Evolutionary conservation across 805 yeast genomes (phyloP).

Genomic region (Kuraishia borneana): DNA sequence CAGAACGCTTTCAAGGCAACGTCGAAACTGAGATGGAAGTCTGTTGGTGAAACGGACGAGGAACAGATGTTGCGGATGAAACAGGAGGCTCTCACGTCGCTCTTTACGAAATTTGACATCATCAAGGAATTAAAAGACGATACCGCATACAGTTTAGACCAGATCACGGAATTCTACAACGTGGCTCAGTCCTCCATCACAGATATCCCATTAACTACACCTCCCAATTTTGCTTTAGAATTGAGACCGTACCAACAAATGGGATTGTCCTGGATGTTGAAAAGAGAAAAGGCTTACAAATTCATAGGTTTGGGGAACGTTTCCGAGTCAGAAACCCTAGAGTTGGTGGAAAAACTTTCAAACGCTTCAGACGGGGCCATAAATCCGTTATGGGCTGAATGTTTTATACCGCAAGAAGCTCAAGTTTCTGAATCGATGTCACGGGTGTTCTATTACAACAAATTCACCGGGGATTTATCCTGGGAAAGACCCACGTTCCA

Average conservation of each 20-base stretch:
- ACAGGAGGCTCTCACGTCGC: constrained; percentile 40
- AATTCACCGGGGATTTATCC: constrained; percentile 73
- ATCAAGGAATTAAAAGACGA: constrained; percentile 7
- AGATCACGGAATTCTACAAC: constrained; percentile 62
- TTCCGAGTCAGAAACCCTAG: constrained; percentile 10
- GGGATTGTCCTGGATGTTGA: constrained; percentile 85
- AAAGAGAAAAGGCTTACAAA: constrained; percentile 57
- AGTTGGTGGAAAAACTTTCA: constrained; percentile 13
- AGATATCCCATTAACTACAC: constrained; percentile 45
- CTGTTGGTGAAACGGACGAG: constrained; percentile 33
- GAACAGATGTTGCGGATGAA: constrained; percentile 41
- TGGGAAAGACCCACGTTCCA: constrained; percentile 53
- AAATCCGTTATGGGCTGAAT: constrained; percentile 82
- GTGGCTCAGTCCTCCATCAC: constrained; percentile 36
- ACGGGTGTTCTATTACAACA: constrained; percentile 55
- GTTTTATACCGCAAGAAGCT: constrained; percentile 56
- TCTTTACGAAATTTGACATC: constrained; percentile 42
- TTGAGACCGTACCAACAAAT: constrained; percentile 74
- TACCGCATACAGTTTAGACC: constrained; percentile 42
- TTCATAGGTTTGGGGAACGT: constrained; percentile 22
- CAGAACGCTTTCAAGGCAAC: constrained; percentile 31
- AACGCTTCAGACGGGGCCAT: constrained; percentile 39
- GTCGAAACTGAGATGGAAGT: background rate
- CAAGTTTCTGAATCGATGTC: no score
- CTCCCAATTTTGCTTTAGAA: constrained; percentile 40